A percentile compares a stretch with the other conserved stretches of the same genome.
Conservation (phyloP, 345 rosid genomes). For the Salix exigua region DNA sequence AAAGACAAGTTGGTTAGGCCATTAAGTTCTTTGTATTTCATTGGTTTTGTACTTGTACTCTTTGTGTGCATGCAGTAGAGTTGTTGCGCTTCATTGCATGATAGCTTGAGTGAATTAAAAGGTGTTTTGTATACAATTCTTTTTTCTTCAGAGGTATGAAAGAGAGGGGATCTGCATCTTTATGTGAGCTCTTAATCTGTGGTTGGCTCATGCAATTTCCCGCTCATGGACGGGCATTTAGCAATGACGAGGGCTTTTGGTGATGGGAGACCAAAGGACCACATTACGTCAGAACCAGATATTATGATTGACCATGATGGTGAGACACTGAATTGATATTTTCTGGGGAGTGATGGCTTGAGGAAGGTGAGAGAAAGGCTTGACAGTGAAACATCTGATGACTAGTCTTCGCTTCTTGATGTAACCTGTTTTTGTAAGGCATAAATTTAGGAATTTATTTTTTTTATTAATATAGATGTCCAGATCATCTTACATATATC, state of each 20-base stretch:
- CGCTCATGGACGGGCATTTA: slow-evolving; percentile 42
- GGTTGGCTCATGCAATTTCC: slow-evolving; percentile 35
- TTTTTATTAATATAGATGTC: too few species aligned
- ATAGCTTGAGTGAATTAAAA: too few species aligned
- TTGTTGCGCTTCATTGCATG: too few species aligned
- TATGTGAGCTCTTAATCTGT: too few species aligned
- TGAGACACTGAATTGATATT: slow-evolving; percentile 29
- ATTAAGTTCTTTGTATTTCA: neutral
- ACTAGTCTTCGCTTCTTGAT: neutral
- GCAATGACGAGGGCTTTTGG: slow-evolving; percentile 55
- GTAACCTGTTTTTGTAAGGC: neutral
- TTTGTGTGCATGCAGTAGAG: neutral
- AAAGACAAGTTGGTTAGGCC: neutral
- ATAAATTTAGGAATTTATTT: too few species aligned
- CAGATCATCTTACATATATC: rapidly evolving
- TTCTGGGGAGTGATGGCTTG: slow-evolving; percentile 53
- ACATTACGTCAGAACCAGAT: slow-evolving; percentile 38
- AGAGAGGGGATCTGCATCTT: too few species aligned
- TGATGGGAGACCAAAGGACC: slow-evolving; percentile 44
- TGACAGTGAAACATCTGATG: neutral
- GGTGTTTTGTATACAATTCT: neutral
- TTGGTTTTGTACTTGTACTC: neutral
- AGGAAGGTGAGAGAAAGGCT: slow-evolving; percentile 39
- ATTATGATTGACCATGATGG: too few species aligned
- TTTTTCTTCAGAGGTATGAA: too few species aligned